These are phyloP conservation scores for Sphaceloma murrayae DNA, from an alignment of 2,329 filamentous ascomycete genomes.

Conservation along the genomic window DNA sequence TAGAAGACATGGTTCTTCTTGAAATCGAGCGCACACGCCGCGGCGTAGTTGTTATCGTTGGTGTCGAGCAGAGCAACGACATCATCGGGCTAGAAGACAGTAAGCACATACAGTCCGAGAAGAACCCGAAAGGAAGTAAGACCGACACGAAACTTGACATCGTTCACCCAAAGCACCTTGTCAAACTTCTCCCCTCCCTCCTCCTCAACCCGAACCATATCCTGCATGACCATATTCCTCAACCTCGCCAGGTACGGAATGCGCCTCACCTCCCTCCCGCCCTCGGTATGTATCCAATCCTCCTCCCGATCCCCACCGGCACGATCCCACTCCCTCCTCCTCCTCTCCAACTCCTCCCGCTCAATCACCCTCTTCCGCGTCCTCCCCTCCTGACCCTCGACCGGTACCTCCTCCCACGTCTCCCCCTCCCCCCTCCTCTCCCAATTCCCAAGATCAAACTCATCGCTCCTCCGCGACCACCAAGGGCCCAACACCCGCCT, in stretches of 20 bases:
- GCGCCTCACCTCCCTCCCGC: constrained; percentile 48
- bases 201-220: constrained; percentile 43
- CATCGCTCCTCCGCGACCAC: not conserved
- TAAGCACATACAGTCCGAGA: too few relatives aligned
- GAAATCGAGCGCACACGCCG: constrained; percentile 55
- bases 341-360: not conserved
- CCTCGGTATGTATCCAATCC: constrained; percentile 56
- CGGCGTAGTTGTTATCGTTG: constrained; percentile 49
- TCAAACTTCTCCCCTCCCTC: constrained; percentile 46
- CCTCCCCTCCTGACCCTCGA: not conserved
- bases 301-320: too few relatives aligned
- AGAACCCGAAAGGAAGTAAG: not conserved
- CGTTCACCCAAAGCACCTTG: constrained; percentile 53
- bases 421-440: not conserved
- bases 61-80: constrained; percentile 49
- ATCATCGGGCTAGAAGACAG: constrained; percentile 43
- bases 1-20: constrained; percentile 46
- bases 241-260: constrained; percentile 59
- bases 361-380: not conserved
- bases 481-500: not conserved
- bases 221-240: constrained; percentile 54
- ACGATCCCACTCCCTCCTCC: constrained; percentile 33
- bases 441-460: not conserved
- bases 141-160: constrained; percentile 50
- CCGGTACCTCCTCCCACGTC: constrained; percentile 37